Evolutionary conservation across 2,329 filamentous ascomycete genomes (phyloP).

Genomic region (Didymella lethalis): DNA sequence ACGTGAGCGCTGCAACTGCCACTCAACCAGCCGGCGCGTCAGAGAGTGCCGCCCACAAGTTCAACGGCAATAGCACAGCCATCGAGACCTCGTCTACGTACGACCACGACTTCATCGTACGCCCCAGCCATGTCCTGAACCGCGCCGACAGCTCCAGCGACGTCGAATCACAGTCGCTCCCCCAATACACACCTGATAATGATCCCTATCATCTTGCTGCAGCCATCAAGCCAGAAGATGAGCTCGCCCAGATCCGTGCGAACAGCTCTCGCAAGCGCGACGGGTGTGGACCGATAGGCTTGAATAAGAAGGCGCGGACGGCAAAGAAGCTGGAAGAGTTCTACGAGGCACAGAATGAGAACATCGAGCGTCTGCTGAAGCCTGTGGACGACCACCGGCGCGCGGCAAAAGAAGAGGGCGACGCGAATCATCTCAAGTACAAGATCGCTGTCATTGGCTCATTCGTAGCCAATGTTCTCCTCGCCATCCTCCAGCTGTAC

Average conservation of each 20-base stretch:
- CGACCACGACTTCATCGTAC: slow-evolving; percentile 47
- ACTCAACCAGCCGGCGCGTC: slow-evolving; percentile 28
- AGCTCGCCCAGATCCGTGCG: slow-evolving; percentile 79
- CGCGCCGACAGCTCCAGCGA: slow-evolving; percentile 31
- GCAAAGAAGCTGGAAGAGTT: slow-evolving; percentile 75
- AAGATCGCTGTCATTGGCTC: slow-evolving; percentile 72
- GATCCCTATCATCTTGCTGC: slow-evolving; percentile 84
- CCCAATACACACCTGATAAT: slow-evolving; percentile 68
- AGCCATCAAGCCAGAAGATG: slow-evolving; percentile 77
- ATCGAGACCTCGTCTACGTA: slow-evolving; percentile 46
- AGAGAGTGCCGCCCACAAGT: slow-evolving; percentile 25
- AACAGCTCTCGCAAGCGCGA: slow-evolving; percentile 81
- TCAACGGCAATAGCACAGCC: slow-evolving; percentile 51
- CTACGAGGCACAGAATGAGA: slow-evolving; percentile 91
- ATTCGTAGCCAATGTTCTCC: slow-evolving; percentile 80
- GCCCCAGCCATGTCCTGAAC: slow-evolving; percentile 43
- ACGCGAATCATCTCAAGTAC: slow-evolving; percentile 80
- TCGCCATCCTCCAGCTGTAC: slow-evolving; percentile 85
- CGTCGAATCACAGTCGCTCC: slow-evolving; percentile 61
- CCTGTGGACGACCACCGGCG: slow-evolving; percentile 89
- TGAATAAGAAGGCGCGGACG: slow-evolving; percentile 53
- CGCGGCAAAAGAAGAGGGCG: slow-evolving; percentile 79
- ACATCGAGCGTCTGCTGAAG: slow-evolving; percentile 90
- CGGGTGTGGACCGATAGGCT: slow-evolving; percentile 56
- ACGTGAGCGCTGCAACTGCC: slow-evolving; percentile 34